These are phyloP conservation scores for Nemania sp. DNA, from an alignment of 2,329 filamentous ascomycete species.

Conservation along the genomic window DNA sequence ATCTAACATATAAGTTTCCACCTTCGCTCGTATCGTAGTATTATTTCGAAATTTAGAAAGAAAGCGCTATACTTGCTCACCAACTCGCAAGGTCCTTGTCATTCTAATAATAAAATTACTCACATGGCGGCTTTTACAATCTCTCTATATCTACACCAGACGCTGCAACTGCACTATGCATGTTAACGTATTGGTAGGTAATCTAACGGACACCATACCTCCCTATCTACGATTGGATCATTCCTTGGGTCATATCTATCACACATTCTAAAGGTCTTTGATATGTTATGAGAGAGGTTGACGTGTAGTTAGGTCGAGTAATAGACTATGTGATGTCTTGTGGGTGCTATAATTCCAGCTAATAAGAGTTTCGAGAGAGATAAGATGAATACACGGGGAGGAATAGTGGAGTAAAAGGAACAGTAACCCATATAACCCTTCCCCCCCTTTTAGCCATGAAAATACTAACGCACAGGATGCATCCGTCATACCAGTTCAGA, in stretches of 20 bases:
- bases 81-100: background rate
- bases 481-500: conserved; percentile 2
- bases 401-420: background rate
- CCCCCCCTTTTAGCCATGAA: background rate
- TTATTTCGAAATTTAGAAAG: too few relatives aligned
- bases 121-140: background rate
- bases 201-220: background rate
- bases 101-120: background rate
- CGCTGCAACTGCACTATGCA: background rate
- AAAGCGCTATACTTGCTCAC: too few relatives aligned
- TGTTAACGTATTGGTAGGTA: background rate
- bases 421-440: background rate
- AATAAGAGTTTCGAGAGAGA: background rate
- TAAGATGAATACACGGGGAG: conserved; percentile 1
- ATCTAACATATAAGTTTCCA: too few relatives aligned
- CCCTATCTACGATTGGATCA: background rate
- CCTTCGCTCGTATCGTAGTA: too few relatives aligned
- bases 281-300: background rate
- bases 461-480: background rate
- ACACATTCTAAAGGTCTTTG: background rate
- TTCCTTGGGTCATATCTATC: background rate
- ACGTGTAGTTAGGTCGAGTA: background rate
- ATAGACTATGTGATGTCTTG: background rate
- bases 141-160: too few relatives aligned
- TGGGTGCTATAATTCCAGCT: background rate